Conservation (phyloP, 768 basidiomycete species). For the Boletales sp. region DNA sequence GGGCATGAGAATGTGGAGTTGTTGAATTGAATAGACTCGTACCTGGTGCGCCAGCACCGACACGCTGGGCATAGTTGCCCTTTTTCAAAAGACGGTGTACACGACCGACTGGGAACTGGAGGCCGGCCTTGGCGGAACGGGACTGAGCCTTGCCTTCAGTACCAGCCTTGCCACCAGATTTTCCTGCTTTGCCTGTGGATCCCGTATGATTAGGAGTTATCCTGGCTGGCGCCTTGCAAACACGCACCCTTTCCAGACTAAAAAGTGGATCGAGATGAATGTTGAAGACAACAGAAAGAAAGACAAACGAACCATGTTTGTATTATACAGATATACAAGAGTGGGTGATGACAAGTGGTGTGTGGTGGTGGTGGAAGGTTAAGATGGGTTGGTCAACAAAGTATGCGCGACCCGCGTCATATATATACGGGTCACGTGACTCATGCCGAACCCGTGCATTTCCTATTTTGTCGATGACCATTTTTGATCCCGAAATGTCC, state of each 20-base stretch:
- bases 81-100: slow-evolving; percentile 85
- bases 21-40: slow-evolving; percentile 9
- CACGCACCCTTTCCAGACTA: slow-evolving; percentile 32
- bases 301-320: slow-evolving; percentile 24
- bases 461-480: slow-evolving; percentile 16
- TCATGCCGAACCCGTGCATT: neutral
- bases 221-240: neutral
- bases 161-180: slow-evolving; percentile 49
- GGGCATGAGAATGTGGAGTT: neutral
- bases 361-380: slow-evolving; percentile 26
- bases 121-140: slow-evolving; percentile 70
- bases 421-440: slow-evolving; percentile 35
- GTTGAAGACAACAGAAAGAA: neutral
- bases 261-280: slow-evolving; percentile 4
- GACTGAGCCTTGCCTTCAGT: slow-evolving; percentile 58
- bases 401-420: slow-evolving; percentile 26
- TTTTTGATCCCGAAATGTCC: slow-evolving; percentile 22
- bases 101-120: slow-evolving; percentile 90
- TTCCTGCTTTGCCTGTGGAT: slow-evolving; percentile 45
- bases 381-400: slow-evolving; percentile 33
- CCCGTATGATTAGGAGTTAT: slow-evolving; percentile 3
- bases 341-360: slow-evolving; percentile 1
- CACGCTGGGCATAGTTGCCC: slow-evolving; percentile 85
- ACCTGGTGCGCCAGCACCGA: slow-evolving; percentile 89
- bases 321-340: slow-evolving; percentile 19